A percentile compares a stretch with the other conserved stretches of the same genome.
Evolutionary conservation across 345 rosid species (phyloP).

Genomic region (Acer negundo): DNA sequence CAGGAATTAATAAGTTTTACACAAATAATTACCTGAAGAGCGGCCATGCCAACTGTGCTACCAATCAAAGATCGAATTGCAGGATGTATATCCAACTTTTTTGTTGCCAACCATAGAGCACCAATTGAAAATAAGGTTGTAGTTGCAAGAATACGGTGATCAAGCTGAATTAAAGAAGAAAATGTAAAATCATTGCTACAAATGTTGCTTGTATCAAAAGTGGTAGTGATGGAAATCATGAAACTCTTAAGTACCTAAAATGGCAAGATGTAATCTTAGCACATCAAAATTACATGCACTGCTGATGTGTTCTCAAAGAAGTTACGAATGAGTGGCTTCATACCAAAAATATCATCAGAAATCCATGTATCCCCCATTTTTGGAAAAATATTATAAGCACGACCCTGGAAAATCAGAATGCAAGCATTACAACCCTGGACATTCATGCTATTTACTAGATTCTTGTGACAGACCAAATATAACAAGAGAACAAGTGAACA

Average conservation of each 20-base stretch:
- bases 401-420: constrained; percentile 54
- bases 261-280: neutral
- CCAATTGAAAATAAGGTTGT: constrained; percentile 56
- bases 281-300: constrained; percentile 64
- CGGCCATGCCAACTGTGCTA: constrained; percentile 73
- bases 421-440: neutral
- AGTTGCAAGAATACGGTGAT: constrained; percentile 90
- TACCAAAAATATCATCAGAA: constrained; percentile 68
- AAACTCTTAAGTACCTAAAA: neutral
- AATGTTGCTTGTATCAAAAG: neutral
- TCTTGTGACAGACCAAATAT: neutral
- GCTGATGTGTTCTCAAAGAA: constrained; percentile 88
- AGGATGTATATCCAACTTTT: constrained; percentile 85
- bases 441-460: neutral
- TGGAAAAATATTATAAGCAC: constrained; percentile 85
- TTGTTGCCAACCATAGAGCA: constrained; percentile 75
- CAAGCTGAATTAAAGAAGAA: constrained; percentile 47
- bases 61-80: constrained; percentile 76
- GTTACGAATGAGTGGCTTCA: constrained; percentile 85
- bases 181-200: neutral
- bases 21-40: constrained; percentile 61
- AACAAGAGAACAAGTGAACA: too few species aligned
- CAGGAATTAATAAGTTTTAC: neutral
- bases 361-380: constrained; percentile 95
- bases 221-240: neutral